Percentiles rank a stretch among this genome's conserved stretches.
Evolutionary conservation across 148 eudicot species (phyloP).

Genomic region (Polygonum aviculare): DNA sequence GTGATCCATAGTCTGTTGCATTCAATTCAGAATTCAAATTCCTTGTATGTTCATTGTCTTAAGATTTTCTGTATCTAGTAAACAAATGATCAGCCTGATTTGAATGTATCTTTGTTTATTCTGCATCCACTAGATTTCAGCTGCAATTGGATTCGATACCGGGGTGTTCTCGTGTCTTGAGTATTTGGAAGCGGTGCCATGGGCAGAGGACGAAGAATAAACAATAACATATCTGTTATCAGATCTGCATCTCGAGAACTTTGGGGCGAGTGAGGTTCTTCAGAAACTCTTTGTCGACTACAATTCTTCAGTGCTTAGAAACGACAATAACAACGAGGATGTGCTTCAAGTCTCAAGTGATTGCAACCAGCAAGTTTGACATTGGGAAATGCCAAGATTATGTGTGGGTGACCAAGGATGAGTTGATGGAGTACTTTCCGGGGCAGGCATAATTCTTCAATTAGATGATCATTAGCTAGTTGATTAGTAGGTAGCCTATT

Average conservation of each 20-base stretch:
- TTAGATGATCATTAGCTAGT: slow-evolving; percentile 63
- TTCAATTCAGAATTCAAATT: not conserved
- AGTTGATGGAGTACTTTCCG: slow-evolving; percentile 71
- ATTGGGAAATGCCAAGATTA: slow-evolving; percentile 57
- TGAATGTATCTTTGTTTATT: slow-evolving; percentile 1
- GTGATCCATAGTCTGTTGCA: not conserved
- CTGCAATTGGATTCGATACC: slow-evolving; percentile 92
- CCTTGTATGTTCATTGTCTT: not conserved
- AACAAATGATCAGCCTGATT: not conserved
- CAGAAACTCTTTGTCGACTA: slow-evolving; percentile 69
- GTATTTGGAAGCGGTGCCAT: slow-evolving; percentile 96
- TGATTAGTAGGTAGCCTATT: slow-evolving; percentile 13
- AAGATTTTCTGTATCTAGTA: not conserved
- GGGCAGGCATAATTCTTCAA: slow-evolving; percentile 62
- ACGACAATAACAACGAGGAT: slow-evolving; percentile 30
- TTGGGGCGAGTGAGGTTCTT: slow-evolving; percentile 69
- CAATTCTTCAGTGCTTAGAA: slow-evolving; percentile 28
- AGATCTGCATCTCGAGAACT: slow-evolving; percentile 73
- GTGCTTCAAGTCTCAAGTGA: slow-evolving; percentile 90
- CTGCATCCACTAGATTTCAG: slow-evolving; percentile 51
- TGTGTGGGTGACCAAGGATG: slow-evolving; percentile 90
- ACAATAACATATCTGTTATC: slow-evolving; percentile 69
- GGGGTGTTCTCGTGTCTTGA: slow-evolving; percentile 93
- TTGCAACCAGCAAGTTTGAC: slow-evolving; percentile 50
- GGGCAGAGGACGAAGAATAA: slow-evolving; percentile 97